Percentiles rank a stretch among this genome's conserved stretches.
These are phyloP conservation scores for Gentiana straminea DNA, from an alignment of 257 asterid genomes.

Conservation along the genomic window DNA sequence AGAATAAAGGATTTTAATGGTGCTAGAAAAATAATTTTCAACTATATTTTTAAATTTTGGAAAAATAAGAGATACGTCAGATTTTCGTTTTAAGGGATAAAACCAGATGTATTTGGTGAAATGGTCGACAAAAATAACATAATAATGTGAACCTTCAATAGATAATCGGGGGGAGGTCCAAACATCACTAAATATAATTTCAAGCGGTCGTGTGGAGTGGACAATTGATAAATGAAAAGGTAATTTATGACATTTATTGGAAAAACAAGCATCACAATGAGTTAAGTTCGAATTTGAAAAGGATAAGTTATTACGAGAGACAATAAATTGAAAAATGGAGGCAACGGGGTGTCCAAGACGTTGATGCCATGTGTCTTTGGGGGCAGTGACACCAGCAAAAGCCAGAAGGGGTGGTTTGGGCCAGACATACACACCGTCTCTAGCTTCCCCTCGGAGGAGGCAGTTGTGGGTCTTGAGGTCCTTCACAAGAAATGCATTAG, in stretches of 20 bases:
- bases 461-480: not conserved
- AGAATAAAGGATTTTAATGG: too few species aligned
- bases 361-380: not conserved
- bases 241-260: not conserved
- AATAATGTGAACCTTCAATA: too few species aligned
- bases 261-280: not conserved
- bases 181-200: too few species aligned
- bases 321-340: not conserved
- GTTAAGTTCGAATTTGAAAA: not conserved
- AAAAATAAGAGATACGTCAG: too few species aligned
- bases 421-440: not conserved
- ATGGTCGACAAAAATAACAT: too few species aligned
- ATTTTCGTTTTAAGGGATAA: too few species aligned
- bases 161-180: too few species aligned
- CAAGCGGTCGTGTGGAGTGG: not conserved
- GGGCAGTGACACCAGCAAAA: too few species aligned
- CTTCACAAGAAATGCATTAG: not conserved
- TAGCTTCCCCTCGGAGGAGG: not conserved
- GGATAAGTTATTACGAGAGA: not conserved
- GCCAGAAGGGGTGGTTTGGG: not conserved
- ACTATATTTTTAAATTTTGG: too few species aligned
- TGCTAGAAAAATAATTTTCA: too few species aligned
- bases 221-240: slow-evolving; percentile 1
- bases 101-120: too few species aligned
- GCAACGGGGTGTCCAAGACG: slow-evolving; percentile 2